Conservation (phyloP, 2,329 filamentous ascomycete genomes). For the Neofusicoccum kwambonambiense region DNA sequence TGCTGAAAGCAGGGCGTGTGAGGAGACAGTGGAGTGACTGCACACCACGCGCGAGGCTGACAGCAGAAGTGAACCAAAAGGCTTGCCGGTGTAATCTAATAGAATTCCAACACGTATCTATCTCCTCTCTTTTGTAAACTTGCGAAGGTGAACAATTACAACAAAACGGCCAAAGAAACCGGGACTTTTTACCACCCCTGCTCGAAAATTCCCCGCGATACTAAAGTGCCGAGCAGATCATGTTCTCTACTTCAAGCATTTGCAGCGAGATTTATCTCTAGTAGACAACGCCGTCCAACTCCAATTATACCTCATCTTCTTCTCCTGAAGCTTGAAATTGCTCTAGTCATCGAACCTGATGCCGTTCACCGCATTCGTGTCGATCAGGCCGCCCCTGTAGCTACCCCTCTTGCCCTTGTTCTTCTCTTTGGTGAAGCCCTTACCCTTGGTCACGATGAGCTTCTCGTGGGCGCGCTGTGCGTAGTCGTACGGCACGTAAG, state of each 20-base stretch:
- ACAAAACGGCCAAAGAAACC: background rate
- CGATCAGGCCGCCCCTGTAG: constrained; percentile 85
- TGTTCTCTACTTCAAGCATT: background rate
- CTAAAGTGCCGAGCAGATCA: background rate
- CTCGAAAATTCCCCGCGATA: background rate
- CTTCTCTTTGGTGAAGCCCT: constrained; percentile 99
- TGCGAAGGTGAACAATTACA: background rate
- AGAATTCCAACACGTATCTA: background rate
- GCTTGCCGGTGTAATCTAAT: background rate
- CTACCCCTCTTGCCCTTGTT: constrained; percentile 82
- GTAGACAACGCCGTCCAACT: background rate
- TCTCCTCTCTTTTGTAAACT: background rate
- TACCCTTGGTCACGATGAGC: constrained; percentile 86
- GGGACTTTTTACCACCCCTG: background rate
- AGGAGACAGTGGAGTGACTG: constrained; percentile 12
- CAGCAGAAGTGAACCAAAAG: background rate
- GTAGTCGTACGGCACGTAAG: constrained; percentile 81
- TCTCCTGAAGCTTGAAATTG: background rate
- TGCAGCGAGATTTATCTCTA: background rate
- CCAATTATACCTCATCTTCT: background rate
- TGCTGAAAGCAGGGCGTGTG: background rate
- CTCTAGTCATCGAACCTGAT: constrained; percentile 87
- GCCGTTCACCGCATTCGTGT: constrained; percentile 76
- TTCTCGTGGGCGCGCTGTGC: constrained; percentile 86
- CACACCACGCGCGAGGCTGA: background rate